Evolutionary conservation across 345 rosid genomes (phyloP), one percentile per base, ranked within the genome.

Genomic region (Populus euphratica): DNA sequence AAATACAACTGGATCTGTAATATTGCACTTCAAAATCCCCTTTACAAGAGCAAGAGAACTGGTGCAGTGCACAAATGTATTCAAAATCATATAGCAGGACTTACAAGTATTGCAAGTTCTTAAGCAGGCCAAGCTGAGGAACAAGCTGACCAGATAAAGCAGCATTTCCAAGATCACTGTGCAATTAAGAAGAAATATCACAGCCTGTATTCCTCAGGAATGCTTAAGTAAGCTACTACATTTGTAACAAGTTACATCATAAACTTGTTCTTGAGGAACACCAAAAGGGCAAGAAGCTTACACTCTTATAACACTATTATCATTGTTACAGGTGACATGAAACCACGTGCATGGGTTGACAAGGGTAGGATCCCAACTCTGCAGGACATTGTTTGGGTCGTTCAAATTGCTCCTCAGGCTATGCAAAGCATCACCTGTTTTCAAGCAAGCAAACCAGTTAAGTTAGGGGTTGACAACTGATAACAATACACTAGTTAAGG

Each of bases 291-390:
- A 73, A 62, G 70, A 59, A 77, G 54, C 82, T 83, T 89, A 95
- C 99, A 95, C 98, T 87, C 99, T 85, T 68, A 92, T 92, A 59
- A 95, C 98, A 81, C 99, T 95, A 77, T 93, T 92, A 73, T 95
- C 99, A 78, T 91, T 92, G 89, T 95, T 91, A 78, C 99, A 95
- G 20, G 98, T 93, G 68, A 95, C 96, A 69, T 95, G 99, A 81
- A 93, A 93, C 99, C 99, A 95, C 16, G 99, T 93, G 83, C 99
- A 93, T 64, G 98, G 98, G 77, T 93, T 92, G 79, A 93, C 99
- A 77, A 95, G 99, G 31, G 97, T 93, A 68, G 97, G 94, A 84
- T 95, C 99, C 99, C 99, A 95, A 83, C 99, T 95, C 83, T 93
- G 98, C 76, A 95, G 88, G 72, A 95, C 96, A 86, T 90, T 93